A percentile compares a stretch with the other conserved stretches of the same genome.
These are phyloP conservation scores for Spathaspora arborariae DNA, from an alignment of 805 yeast species.

Conservation along the genomic window DNA sequence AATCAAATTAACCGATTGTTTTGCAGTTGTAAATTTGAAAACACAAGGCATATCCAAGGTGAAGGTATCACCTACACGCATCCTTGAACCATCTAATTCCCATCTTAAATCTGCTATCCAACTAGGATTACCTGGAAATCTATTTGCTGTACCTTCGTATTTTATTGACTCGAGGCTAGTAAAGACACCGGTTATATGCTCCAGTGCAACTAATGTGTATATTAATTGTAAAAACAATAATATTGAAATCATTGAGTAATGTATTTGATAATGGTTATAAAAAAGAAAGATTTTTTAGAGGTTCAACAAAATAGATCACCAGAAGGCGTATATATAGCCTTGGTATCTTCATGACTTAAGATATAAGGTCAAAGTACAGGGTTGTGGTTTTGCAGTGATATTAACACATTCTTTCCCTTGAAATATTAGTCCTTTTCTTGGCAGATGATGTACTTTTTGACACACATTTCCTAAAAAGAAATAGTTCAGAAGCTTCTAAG, in stretches of 20 bases:
- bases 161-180: slow-evolving; percentile 12
- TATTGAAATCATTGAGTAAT: neutral
- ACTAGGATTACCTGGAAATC: slow-evolving; percentile 6
- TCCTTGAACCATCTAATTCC: slow-evolving; percentile 14
- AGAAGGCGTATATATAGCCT: too few relatives aligned
- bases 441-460: too few relatives aligned
- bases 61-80: slow-evolving; percentile 24
- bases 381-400: too few relatives aligned
- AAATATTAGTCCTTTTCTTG: too few relatives aligned
- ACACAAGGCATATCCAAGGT: slow-evolving; percentile 23
- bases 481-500: too few relatives aligned
- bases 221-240: neutral
- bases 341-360: too few relatives aligned
- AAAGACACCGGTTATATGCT: slow-evolving; percentile 13
- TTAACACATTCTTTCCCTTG: too few relatives aligned
- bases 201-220: slow-evolving; percentile 2
- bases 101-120: slow-evolving; percentile 20
- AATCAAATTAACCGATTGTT: slow-evolving; percentile 10
- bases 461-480: too few relatives aligned
- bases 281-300: too few relatives aligned
- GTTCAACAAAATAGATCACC: too few relatives aligned
- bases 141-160: slow-evolving; percentile 7
- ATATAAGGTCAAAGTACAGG: too few relatives aligned
- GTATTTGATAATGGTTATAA: too few relatives aligned
- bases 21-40: slow-evolving; percentile 18